Percentiles rank a stretch among this genome's conserved stretches.
phyloP scores from a whole-genome alignment of 768 basidiomycete genomes.

The Kwoniella sp. region DNA sequence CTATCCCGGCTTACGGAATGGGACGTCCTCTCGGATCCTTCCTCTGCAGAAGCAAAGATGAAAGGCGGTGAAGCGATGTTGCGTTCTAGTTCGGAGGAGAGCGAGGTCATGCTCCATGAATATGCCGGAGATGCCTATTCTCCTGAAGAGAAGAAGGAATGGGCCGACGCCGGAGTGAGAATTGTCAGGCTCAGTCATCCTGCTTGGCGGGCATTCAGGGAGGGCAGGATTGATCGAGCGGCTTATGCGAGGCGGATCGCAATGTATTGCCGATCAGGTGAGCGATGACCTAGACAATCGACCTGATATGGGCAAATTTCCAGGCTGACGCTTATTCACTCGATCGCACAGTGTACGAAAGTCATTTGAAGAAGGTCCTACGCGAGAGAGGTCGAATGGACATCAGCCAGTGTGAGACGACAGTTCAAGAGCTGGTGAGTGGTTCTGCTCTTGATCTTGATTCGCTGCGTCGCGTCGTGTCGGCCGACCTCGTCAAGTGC shows the following conservation, averaged over 20 bases:
- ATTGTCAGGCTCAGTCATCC: slow-evolving; percentile 33
- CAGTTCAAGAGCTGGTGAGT: slow-evolving; percentile 40
- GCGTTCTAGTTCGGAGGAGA: slow-evolving; percentile 5
- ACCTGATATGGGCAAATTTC: too few species aligned
- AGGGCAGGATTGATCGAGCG: slow-evolving; percentile 28
- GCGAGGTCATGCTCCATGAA: neutral
- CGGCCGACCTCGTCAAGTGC: too few species aligned
- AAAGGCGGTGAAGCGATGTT: neutral
- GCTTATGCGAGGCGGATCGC: slow-evolving; percentile 34
- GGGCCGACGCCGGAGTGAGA: slow-evolving; percentile 30
- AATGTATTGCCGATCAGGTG: slow-evolving; percentile 27
- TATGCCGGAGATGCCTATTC: slow-evolving; percentile 7
- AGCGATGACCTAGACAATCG: too few species aligned
- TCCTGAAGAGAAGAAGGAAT: slow-evolving; percentile 22
- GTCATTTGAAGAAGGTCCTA: slow-evolving; percentile 37
- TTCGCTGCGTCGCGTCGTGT: too few species aligned
- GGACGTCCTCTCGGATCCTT: slow-evolving; percentile 18
- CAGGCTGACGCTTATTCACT: too few species aligned
- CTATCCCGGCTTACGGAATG: slow-evolving; percentile 20
- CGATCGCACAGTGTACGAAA: slow-evolving; percentile 35
- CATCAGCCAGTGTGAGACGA: slow-evolving; percentile 32
- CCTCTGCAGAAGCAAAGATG: neutral
- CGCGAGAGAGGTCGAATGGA: slow-evolving; percentile 33
- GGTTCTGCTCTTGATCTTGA: too few species aligned
- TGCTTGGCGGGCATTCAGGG: slow-evolving; percentile 31